phyloP scores from a whole-genome alignment of 768 basidiomycete species.

The Trametes gibbosa region DNA sequence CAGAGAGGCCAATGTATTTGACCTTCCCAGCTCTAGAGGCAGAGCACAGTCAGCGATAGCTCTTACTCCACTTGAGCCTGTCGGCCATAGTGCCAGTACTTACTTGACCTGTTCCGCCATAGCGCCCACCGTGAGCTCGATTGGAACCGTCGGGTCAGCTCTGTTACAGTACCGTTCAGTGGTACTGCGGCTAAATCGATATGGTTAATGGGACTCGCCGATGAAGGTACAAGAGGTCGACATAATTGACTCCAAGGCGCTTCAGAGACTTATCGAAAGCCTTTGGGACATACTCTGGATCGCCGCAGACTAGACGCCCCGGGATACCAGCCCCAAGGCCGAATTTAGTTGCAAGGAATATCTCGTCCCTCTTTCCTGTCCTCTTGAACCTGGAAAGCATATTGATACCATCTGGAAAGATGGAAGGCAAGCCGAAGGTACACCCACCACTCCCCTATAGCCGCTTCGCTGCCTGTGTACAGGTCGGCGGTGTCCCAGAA shows the following conservation, averaged over 20 bases:
- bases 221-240: constrained; percentile 35
- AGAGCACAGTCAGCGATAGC: constrained; percentile 22
- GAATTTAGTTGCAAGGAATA: constrained; percentile 45
- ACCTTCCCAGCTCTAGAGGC: constrained; percentile 32
- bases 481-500: constrained; percentile 47
- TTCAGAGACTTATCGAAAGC: constrained; percentile 28
- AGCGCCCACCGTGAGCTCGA: constrained; percentile 21
- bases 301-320: constrained; percentile 21
- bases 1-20: constrained; percentile 35
- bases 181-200: constrained; percentile 14
- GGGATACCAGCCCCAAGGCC: constrained; percentile 30
- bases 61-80: constrained; percentile 33
- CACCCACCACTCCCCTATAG: constrained; percentile 43
- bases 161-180: neutral
- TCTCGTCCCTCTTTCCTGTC: constrained; percentile 49
- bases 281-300: constrained; percentile 27
- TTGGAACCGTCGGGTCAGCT: neutral
- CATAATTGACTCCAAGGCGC: constrained; percentile 28
- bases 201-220: constrained; percentile 15
- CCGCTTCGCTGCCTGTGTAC: constrained; percentile 44
- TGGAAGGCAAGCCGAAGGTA: too few species aligned
- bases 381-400: constrained; percentile 43
- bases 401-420: too few species aligned
- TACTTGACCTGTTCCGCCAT: constrained; percentile 31
- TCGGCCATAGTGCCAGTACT: constrained; percentile 11